Percentiles rank a stretch among this genome's conserved stretches.
Conservation (phyloP, 257 asterid genomes). For the Jacaranda mimosifolia region DNA sequence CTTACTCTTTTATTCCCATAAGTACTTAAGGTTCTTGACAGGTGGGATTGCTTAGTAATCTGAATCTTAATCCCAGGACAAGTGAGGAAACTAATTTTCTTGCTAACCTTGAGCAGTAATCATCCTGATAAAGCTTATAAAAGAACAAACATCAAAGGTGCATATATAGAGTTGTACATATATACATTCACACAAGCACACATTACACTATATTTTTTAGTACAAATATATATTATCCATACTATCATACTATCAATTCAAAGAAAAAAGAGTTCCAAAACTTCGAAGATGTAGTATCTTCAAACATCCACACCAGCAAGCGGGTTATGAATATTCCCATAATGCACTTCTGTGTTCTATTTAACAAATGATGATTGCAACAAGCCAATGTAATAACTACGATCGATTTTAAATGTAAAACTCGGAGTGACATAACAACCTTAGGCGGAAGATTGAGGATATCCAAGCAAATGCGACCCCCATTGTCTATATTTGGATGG, state of each 20-base stretch:
- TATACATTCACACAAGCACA: not conserved
- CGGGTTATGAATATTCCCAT: not conserved
- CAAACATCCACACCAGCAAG: not conserved
- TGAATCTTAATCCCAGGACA: not conserved
- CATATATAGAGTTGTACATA: not conserved
- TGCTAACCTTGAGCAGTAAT: not conserved
- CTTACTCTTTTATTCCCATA: not conserved
- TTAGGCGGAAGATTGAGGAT: constrained; percentile 94
- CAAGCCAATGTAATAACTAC: constrained; percentile 9
- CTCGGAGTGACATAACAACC: constrained; percentile 43
- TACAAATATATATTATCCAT: not conserved
- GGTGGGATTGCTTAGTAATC: not conserved
- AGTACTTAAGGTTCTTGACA: not conserved
- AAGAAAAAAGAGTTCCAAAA: not conserved
- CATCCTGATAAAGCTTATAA: not conserved
- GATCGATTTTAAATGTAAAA: not conserved
- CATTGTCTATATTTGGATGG: constrained; percentile 90
- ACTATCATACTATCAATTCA: not conserved
- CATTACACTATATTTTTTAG: not conserved
- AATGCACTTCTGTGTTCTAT: not conserved
- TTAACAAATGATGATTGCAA: not conserved
- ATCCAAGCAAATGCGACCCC: constrained; percentile 95
- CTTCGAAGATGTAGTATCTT: not conserved
- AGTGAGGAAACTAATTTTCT: not conserved
- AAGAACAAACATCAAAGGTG: not conserved